Percentiles rank a stretch among this genome's conserved stretches.
Conservation (phyloP, 257 asterid genomes). For the Solanum chmielewskii region DNA sequence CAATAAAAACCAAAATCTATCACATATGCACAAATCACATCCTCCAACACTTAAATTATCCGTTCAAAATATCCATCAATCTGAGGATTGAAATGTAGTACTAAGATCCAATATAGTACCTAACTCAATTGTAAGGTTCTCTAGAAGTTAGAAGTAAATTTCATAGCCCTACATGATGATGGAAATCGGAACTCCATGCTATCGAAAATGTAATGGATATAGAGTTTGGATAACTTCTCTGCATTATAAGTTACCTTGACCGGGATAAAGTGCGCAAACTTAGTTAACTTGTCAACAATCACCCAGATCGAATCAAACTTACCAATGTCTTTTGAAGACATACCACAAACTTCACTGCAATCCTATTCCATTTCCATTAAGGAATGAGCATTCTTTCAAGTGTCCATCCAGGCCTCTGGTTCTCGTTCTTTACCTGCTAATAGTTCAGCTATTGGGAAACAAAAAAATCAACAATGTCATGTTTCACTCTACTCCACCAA, state of each 20-base stretch:
- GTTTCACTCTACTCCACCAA: no score
- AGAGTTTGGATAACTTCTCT: not conserved
- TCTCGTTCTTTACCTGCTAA: not conserved
- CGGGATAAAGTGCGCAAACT: no score
- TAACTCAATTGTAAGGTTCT: not conserved
- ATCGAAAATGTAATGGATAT: not conserved
- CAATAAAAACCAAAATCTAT: no score
- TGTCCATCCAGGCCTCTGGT: not conserved
- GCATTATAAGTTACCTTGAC: no score
- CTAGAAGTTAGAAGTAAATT: not conserved
- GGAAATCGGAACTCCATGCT: not conserved
- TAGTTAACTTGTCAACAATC: no score
- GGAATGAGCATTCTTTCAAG: not conserved
- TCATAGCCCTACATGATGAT: not conserved
- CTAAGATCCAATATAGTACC: not conserved
- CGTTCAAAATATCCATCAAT: not conserved
- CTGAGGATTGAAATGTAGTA: not conserved
- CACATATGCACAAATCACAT: not conserved
- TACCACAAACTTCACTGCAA: no score
- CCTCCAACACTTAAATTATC: not conserved
- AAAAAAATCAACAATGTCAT: no score
- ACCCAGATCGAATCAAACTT: no score
- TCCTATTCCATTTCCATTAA: no score
- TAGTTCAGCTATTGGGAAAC: no score
- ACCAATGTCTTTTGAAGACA: no score